Evolutionary conservation across 306 rosid species (phyloP).

Genomic region (Echinosophora koreensis): DNA sequence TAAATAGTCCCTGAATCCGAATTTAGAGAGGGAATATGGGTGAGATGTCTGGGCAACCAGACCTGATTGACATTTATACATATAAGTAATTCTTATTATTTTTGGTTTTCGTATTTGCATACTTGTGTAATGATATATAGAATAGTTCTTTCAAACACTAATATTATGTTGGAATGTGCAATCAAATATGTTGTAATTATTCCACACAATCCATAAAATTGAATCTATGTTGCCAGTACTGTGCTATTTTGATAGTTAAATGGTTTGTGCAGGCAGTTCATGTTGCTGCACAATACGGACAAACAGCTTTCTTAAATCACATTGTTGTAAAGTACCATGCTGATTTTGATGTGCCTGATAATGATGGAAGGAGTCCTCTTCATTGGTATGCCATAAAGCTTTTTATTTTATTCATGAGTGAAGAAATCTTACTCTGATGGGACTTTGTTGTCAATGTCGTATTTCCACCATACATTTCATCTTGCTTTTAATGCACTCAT

Average conservation of each 20-base stretch:
- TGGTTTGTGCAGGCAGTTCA: constrained; percentile 81
- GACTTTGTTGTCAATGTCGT: constrained; percentile 29
- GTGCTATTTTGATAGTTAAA: constrained; percentile 34
- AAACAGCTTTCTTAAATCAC: constrained; percentile 90
- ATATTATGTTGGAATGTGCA: constrained; percentile 37
- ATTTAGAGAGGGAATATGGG: neutral
- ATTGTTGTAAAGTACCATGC: constrained; percentile 79
- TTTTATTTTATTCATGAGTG: constrained; percentile 41
- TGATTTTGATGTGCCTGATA: constrained; percentile 90
- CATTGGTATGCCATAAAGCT: constrained; percentile 75
- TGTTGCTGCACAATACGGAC: constrained; percentile 96
- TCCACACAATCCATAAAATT: neutral
- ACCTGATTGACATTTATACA: neutral
- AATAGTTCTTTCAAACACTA: constrained; percentile 12
- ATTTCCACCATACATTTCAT: constrained; percentile 13
- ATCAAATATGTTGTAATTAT: neutral
- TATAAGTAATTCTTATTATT: neutral
- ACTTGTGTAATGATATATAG: constrained; percentile 5
- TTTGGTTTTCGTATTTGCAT: constrained; percentile 12
- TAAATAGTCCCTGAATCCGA: neutral
- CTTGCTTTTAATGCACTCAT: constrained; percentile 31
- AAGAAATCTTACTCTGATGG: constrained; percentile 30
- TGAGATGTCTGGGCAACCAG: neutral
- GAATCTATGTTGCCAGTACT: neutral
- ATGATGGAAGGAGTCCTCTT: constrained; percentile 94